Conservation (phyloP, 2,329 filamentous ascomycete species). For the Penicillium sp. region DNA sequence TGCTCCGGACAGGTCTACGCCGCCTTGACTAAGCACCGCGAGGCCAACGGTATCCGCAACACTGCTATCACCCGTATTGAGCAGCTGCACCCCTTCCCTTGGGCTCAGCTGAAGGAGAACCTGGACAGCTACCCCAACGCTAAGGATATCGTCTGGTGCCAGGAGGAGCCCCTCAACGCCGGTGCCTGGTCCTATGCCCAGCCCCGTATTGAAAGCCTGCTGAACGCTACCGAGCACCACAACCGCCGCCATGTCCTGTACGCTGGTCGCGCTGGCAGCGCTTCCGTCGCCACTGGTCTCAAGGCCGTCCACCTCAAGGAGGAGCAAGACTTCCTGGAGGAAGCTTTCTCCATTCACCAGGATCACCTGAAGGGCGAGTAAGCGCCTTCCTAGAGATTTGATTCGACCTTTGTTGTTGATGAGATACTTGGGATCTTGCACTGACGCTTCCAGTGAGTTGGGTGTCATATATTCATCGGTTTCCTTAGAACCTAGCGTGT, state of each 20-base stretch:
- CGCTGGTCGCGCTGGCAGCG: slow-evolving; percentile 84
- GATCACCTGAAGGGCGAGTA: slow-evolving; percentile 60
- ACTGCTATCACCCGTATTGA: slow-evolving; percentile 91
- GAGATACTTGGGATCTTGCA: slow-evolving; percentile 4
- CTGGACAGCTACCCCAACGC: slow-evolving; percentile 94
- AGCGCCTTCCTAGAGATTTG: slow-evolving; percentile 11
- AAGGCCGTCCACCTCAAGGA: slow-evolving; percentile 86
- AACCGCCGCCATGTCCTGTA: slow-evolving; percentile 96
- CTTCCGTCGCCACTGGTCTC: slow-evolving; percentile 84
- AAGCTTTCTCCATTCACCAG: slow-evolving; percentile 56
- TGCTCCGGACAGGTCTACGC: slow-evolving; percentile 93
- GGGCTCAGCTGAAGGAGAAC: slow-evolving; percentile 93
- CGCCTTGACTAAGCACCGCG: slow-evolving; percentile 81
- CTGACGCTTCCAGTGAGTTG: slow-evolving; percentile 13
- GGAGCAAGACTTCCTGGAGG: slow-evolving; percentile 70
- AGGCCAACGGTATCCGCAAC: slow-evolving; percentile 75
- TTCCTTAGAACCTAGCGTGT: slow-evolving; percentile 23
- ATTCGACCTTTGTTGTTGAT: slow-evolving; percentile 2
- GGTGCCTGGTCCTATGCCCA: slow-evolving; percentile 97
- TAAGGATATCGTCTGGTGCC: slow-evolving; percentile 92
- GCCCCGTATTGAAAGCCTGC: slow-evolving; percentile 88
- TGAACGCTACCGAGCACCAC: slow-evolving; percentile 84
- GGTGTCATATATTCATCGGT: slow-evolving; percentile 21
- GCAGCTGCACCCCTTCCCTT: slow-evolving; percentile 97
- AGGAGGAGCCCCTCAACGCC: slow-evolving; percentile 96